A percentile compares a stretch with the other conserved stretches of the same genome.
These are phyloP conservation scores for Auricularia cornea DNA, from an alignment of 768 basidiomycete genomes.

Conservation along the genomic window DNA sequence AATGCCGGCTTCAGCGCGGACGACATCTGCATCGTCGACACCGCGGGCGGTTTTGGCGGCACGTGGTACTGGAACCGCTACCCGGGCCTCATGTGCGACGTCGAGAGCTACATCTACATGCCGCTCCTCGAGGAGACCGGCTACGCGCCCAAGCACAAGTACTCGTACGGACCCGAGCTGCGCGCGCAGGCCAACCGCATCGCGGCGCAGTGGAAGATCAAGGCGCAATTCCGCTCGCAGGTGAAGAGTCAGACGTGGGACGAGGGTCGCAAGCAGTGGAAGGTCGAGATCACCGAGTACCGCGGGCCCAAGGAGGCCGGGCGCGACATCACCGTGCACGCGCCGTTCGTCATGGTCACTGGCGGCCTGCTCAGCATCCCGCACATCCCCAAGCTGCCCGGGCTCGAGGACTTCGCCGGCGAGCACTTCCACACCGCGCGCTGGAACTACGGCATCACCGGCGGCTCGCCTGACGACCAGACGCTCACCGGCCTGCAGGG, in stretches of 20 bases:
- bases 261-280: neutral
- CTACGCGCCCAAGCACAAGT: neutral
- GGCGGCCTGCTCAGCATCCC: neutral
- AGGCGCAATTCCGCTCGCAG: neutral
- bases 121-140: neutral
- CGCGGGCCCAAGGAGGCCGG: neutral
- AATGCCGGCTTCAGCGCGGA: neutral
- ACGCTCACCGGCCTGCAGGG: neutral
- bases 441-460: neutral
- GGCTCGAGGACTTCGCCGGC: constrained; percentile 2
- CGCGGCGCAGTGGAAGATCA: neutral
- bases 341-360: neutral
- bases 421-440: neutral
- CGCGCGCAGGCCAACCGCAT: neutral
- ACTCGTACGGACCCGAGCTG: neutral
- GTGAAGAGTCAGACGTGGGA: neutral
- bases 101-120: neutral
- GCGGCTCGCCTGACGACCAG: constrained; percentile 1
- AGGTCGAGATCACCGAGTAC: neutral
- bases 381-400: neutral
- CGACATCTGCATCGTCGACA: neutral
- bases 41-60: neutral
- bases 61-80: constrained; percentile 5
- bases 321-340: neutral
- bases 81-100: neutral